Evolutionary conservation across 2,329 filamentous ascomycete species (phyloP).

Genomic region (Trichoderma arundinaceum): DNA sequence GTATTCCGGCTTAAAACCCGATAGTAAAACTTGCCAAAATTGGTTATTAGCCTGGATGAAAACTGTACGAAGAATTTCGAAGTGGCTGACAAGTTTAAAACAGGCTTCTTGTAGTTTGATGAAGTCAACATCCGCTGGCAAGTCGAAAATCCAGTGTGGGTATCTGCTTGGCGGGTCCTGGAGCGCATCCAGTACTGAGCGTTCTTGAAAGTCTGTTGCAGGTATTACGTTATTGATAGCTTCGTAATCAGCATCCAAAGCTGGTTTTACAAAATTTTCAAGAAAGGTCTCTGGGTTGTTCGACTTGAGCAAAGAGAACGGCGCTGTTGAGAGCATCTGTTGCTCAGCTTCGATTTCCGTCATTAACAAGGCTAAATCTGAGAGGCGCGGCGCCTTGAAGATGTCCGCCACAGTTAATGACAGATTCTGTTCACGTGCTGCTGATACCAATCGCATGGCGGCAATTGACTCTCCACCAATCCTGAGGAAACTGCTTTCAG

Average conservation of each 20-base stretch:
- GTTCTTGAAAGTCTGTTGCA: conserved; percentile 24
- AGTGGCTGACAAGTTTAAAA: conserved; percentile 8
- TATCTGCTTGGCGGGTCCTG: conserved; percentile 25
- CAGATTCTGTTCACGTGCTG: conserved; percentile 6
- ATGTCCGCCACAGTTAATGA: conserved; percentile 26
- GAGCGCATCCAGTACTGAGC: conserved; percentile 20
- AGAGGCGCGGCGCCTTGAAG: conserved; percentile 22
- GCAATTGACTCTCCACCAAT: conserved; percentile 26
- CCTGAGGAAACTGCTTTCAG: conserved; percentile 20
- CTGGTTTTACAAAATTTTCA: conserved; percentile 12
- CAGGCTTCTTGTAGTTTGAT: conserved; percentile 1
- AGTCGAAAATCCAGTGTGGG: conserved; percentile 28
- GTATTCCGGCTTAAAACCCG: conserved; percentile 8
- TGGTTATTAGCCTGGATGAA: conserved; percentile 18
- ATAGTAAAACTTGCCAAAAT: conserved; percentile 29
- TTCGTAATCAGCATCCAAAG: conserved; percentile 4
- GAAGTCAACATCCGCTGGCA: conserved; percentile 23
- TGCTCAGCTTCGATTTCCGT: neutral
- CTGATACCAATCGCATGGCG: conserved; percentile 27
- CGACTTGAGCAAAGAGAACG: conserved; percentile 12
- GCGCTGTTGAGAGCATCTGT: neutral
- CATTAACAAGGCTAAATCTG: conserved; percentile 21
- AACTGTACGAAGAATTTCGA: conserved; percentile 26
- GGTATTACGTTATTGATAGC: conserved; percentile 15
- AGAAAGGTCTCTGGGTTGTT: conserved; percentile 2